Conservation (phyloP, 1,284 basidiomycete species). For the Porodaedalea pini region DNA sequence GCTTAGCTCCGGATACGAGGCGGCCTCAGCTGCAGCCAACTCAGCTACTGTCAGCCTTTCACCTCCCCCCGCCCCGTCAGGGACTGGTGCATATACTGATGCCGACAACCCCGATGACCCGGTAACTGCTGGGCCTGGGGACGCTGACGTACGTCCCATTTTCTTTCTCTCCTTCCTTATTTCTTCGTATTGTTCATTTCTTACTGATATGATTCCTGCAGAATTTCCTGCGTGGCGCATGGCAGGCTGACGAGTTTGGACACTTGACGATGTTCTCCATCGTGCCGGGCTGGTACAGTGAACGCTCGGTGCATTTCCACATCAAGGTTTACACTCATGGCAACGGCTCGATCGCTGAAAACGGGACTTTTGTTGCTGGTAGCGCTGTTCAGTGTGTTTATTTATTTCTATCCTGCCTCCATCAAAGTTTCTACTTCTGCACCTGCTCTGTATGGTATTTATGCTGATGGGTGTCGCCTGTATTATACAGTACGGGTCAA, state of each 20-base stretch:
- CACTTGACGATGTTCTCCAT: conserved; percentile 11
- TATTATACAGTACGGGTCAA: conserved; percentile 8
- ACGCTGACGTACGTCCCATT: neutral
- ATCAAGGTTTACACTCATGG: conserved; percentile 13
- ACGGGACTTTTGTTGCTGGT: conserved; percentile 15
- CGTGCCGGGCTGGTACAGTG: conserved; percentile 14
- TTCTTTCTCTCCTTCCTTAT: neutral
- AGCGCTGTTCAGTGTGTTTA: conserved; percentile 9
- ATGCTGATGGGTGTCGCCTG: neutral
- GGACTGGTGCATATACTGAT: conserved; percentile 10
- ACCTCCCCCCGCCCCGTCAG: neutral
- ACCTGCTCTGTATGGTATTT: neutral
- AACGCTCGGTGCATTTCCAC: conserved; percentile 10
- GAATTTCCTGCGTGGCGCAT: conserved; percentile 13
- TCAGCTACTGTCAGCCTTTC: neutral
- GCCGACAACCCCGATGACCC: neutral
- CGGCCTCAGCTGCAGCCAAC: neutral
- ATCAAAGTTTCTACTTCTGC: neutral
- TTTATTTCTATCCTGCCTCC: neutral
- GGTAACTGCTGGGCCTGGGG: neutral
- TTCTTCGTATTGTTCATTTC: neutral
- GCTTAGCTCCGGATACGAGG: conserved; percentile 9
- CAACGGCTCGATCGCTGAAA: conserved; percentile 15
- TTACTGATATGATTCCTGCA: neutral
- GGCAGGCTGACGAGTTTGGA: conserved; percentile 12